Evolutionary conservation across 768 basidiomycete species (phyloP).

Genomic region (Tulasnella sp.): DNA sequence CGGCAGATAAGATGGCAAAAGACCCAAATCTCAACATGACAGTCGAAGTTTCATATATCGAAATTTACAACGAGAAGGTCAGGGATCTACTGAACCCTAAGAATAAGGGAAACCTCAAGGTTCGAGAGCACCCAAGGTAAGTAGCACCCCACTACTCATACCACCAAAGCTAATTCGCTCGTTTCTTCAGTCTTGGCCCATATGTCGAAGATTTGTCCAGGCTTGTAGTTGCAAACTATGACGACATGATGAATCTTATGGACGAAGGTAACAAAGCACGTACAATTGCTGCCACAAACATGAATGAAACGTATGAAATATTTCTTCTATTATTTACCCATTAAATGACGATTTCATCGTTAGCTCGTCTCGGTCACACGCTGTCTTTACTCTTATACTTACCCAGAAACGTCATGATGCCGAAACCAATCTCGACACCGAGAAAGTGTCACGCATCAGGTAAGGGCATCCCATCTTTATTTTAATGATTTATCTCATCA

Average conservation of each 20-base stretch:
- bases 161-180: neutral
- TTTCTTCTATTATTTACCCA: too few species aligned
- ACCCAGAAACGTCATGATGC: constrained; percentile 84
- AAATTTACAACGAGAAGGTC: constrained; percentile 98
- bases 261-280: constrained; percentile 99
- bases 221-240: constrained; percentile 78
- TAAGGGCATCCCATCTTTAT: constrained; percentile 25
- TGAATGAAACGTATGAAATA: constrained; percentile 90
- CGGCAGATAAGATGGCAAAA: constrained; percentile 44
- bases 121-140: constrained; percentile 88
- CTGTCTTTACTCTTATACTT: constrained; percentile 90
- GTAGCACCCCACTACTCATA: constrained; percentile 3
- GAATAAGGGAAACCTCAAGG: constrained; percentile 90
- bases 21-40: constrained; percentile 68
- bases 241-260: constrained; percentile 99
- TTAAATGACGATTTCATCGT: neutral
- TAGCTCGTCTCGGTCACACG: constrained; percentile 92
- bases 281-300: constrained; percentile 96
- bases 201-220: constrained; percentile 97
- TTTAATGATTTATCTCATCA: neutral
- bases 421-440: constrained; percentile 78
- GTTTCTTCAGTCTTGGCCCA: constrained; percentile 48
- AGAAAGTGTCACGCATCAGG: constrained; percentile 98
- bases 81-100: constrained; percentile 94
- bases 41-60: constrained; percentile 98